A percentile compares a stretch with the other conserved stretches of the same genome.
phyloP scores from a whole-genome alignment of 441 rosid species.

The Erysimum pusillum region DNA sequence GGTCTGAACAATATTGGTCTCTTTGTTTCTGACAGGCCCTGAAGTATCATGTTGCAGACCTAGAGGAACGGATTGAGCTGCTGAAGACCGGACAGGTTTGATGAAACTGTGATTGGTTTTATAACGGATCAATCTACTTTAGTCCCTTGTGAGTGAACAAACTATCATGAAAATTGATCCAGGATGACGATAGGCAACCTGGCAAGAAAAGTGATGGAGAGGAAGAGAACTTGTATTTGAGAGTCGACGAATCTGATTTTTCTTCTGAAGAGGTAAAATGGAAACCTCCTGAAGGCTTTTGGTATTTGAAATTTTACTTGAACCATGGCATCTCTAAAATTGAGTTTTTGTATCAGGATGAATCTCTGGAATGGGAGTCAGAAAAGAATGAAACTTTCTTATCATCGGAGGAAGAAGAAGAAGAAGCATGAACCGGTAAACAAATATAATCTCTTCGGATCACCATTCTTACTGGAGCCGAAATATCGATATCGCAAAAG shows the following conservation, averaged over 20 bases:
- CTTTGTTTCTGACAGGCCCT: conserved; percentile 63
- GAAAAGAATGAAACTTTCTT: conserved; percentile 34
- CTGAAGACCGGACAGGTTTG: conserved; percentile 50
- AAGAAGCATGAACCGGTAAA: conserved; percentile 39
- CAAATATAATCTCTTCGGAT: neutral
- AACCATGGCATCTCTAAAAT: conserved; percentile 10
- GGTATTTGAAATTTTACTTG: conserved; percentile 5
- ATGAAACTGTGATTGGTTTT: neutral
- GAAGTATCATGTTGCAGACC: conserved; percentile 72
- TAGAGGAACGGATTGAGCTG: conserved; percentile 67
- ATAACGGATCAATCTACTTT: conserved; percentile 3
- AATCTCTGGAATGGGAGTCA: conserved; percentile 33
- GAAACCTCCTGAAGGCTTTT: conserved; percentile 2
- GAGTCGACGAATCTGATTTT: conserved; percentile 49
- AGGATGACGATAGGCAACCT: conserved; percentile 59
- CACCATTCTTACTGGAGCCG: no score
- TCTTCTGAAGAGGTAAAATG: conserved; percentile 63
- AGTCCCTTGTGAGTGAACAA: neutral
- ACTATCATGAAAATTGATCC: conserved; percentile 35
- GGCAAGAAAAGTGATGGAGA: conserved; percentile 52
- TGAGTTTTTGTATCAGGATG: conserved; percentile 40
- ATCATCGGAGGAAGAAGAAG: conserved; percentile 26
- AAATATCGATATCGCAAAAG: no score
- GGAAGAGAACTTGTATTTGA: conserved; percentile 47
- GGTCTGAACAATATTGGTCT: conserved; percentile 12